Evolutionary conservation across 352 stramenopile genomes (phyloP), one percentile per base, ranked within the genome.

Genomic region (Salisapilia sapeloensis): DNA sequence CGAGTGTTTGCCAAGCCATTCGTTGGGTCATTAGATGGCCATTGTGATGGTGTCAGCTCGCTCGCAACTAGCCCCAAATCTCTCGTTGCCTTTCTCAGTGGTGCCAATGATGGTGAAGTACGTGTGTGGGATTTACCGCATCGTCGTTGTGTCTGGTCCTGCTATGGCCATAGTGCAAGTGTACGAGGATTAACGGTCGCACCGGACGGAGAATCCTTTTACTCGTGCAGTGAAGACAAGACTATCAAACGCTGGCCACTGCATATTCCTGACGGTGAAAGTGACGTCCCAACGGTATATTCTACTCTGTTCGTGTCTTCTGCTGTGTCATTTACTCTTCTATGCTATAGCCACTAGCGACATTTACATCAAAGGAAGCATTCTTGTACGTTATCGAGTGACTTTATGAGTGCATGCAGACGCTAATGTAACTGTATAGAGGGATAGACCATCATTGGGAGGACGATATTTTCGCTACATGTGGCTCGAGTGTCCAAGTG

Each of bases 1-100:
- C 89, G 94, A 4, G 79, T 99, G 59, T 99, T 99, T 66, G 96
- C 96, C 31, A 97, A 97, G 52, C 96, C 96, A 3, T 97, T 99
- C 41, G 49, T 99, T 6, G 93, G 91, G 17, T 91, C 95, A 38
- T 53, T 99, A 22, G 89, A 97, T 33, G 95, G 94, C 20, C 96
- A 99, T 56, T 80, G 66, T 33, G 96, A 99, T 63, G 83, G 90
- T 14, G 87, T 99, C 12, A 96, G 83, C 33, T 84, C 75, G 32
- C 60, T 96, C 17, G 85, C 83, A 19, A 81, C 81, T 15, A 97
- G 71, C 47, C 78, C 83, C 11, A 93, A 69, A 29, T 94, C 72
- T 43, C 63, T 99, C 4, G 69, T 87, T 24, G 58, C 69, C 20
- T 87, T 87, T 37, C 45, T 90, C 19, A 87, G 72, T 59, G 82